Conservation (phyloP, 805 yeast species). For the Brettanomyces nanus region DNA sequence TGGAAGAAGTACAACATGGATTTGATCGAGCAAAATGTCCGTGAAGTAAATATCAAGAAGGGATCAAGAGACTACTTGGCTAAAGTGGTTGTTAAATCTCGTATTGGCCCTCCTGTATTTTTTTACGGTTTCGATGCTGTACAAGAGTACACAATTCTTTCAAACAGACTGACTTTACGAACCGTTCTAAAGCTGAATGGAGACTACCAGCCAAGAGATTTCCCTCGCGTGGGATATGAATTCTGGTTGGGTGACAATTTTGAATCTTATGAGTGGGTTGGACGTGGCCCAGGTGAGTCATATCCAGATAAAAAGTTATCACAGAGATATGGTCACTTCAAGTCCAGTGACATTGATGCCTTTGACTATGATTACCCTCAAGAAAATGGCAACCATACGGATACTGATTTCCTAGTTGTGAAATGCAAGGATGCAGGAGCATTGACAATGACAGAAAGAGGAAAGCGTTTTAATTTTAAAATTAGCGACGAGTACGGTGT, state of each 20-base stretch:
- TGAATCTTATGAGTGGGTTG: neutral
- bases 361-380: conserved; percentile 1
- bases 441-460: neutral
- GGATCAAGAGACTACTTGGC: too few species aligned
- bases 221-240: neutral
- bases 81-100: neutral
- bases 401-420: neutral
- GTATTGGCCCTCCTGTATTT: neutral
- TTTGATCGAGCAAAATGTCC: neutral
- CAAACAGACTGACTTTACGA: neutral
- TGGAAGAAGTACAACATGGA: neutral
- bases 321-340: neutral
- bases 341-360: neutral
- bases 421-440: neutral
- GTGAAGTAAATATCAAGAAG: neutral
- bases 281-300: conserved; percentile 1
- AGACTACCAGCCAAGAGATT: neutral
- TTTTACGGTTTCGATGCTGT: neutral
- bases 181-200: neutral
- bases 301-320: too few species aligned
- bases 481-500: conserved; percentile 1
- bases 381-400: neutral
- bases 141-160: neutral
- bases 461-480: neutral
- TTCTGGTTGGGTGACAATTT: neutral